Evolutionary conservation across 2,329 filamentous ascomycete species (phyloP), one percentile per base, ranked within the genome.

Genomic region (Ophiostoma novo-ulmi): DNA sequence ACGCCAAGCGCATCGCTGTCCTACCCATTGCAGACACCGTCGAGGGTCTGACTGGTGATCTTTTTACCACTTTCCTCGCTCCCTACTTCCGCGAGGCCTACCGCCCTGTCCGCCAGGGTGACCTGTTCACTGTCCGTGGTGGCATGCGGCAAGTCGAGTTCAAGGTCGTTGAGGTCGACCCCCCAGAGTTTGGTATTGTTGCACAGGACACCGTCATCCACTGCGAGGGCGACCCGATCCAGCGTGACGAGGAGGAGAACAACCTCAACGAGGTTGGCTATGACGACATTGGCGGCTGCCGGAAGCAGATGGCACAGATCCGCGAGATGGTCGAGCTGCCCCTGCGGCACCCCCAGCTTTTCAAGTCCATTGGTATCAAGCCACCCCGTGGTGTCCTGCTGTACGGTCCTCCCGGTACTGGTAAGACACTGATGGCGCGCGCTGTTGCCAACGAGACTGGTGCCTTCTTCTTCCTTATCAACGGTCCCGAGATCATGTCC

Each of bases 301-400:
- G 95, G 79, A 99, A 99, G 85, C 95, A 99, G 84, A 98, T 99
- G 95, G 95, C 95, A 74, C 95, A 99, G 85, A 97, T 99, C 77
- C 92, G 95, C 80, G 95, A 99, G 82, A 89, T 99, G 86, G 95
- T 99, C 75, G 95, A 99, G 86, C 86, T 99, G 76, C 95, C 95
- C 73, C 88, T 99, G 73, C 90, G 95, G 78, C 95, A 99, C 82
- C 95, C 95, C 73, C 95, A 98, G 82, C 91, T 99, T 68, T 99
- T 99, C 91, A 99, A 98, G 87, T 98, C 94, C 58, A 98, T 99
- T 79, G 95, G 95, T 88, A 97, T 99, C 85, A 99, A 99, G 88
- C 95, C 95, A 70, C 95, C 95, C 65, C 93, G 95, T 78, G 95
- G 95, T 89, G 97, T 98, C 78, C 88, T 99, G 79, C 93, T 99